Percentiles rank a stretch among this genome's conserved stretches.
Conservation (phyloP, 2,329 filamentous ascomycete genomes). For the Cladophialophora carrionii region DNA sequence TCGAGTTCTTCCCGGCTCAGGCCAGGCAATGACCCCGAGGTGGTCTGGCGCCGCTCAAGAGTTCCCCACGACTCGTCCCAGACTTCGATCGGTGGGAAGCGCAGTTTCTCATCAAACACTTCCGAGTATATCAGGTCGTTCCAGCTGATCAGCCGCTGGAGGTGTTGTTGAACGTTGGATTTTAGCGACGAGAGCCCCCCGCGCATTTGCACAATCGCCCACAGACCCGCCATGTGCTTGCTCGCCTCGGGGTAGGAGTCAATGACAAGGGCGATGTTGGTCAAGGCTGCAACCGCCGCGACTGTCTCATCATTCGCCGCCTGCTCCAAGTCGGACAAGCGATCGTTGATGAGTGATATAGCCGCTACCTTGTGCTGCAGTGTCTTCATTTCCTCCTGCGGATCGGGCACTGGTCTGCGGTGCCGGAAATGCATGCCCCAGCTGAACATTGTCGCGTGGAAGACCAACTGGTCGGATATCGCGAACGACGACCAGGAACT, state of each 20-base stretch:
- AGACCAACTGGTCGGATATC: conserved; percentile 27
- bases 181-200: conserved; percentile 22
- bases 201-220: conserved; percentile 22
- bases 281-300: conserved; percentile 27
- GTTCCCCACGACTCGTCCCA: conserved; percentile 30
- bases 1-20: conserved; percentile 17
- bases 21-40: conserved; percentile 13
- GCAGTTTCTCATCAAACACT: conserved; percentile 25
- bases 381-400: conserved; percentile 18
- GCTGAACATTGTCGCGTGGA: conserved; percentile 29
- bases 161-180: conserved; percentile 21
- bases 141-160: conserved; percentile 28
- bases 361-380: conserved; percentile 27
- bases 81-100: conserved; percentile 19
- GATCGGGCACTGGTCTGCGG: neutral
- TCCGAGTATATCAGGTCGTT: conserved; percentile 31
- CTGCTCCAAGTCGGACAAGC: conserved; percentile 16
- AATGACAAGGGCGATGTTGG: conserved; percentile 25
- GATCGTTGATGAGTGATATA: conserved; percentile 28
- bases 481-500: conserved; percentile 24
- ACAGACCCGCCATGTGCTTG: conserved; percentile 29
- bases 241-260: conserved; percentile 25
- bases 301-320: conserved; percentile 23
- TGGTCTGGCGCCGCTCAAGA: conserved; percentile 3
- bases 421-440: conserved; percentile 24